Evolutionary conservation across 179 eudicot genomes (phyloP).

Genomic region (Vitellaria paradoxa): DNA sequence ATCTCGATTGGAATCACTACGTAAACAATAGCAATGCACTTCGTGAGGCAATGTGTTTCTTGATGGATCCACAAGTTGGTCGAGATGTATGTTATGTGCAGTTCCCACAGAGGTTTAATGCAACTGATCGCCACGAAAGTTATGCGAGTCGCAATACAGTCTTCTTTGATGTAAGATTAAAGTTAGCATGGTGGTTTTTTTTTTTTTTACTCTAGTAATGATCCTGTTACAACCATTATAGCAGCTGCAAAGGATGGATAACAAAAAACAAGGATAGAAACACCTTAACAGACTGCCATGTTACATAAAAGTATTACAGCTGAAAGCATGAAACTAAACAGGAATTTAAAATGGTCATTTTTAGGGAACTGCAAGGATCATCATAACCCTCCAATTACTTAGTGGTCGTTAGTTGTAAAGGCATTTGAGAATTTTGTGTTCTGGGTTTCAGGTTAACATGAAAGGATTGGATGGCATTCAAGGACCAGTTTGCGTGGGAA

Average conservation of each 20-base stretch:
- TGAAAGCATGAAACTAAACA: background rate
- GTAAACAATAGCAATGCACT: conserved; percentile 91
- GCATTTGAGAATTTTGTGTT: background rate
- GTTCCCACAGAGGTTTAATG: conserved; percentile 96
- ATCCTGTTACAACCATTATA: background rate
- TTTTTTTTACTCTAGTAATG: background rate
- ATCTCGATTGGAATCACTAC: conserved; percentile 95
- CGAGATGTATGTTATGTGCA: conserved; percentile 85
- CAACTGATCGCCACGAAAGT: conserved; percentile 86
- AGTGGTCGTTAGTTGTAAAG: no score
- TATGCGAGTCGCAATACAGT: conserved; percentile 93
- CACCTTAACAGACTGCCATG: background rate
- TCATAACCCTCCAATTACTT: background rate
- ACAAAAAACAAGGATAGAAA: background rate
- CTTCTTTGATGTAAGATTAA: conserved; percentile 83
- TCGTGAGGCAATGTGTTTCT: conserved; percentile 94
- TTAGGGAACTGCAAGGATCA: no score
- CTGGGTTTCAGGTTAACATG: conserved; percentile 62
- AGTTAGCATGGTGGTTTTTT: background rate
- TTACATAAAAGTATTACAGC: background rate
- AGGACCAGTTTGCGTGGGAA: conserved; percentile 95
- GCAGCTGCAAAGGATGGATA: background rate
- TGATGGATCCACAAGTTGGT: conserved; percentile 90
- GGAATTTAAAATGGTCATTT: no score
- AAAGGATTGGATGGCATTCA: conserved; percentile 98